These are phyloP conservation scores for Coniochaeta sp. DNA, from an alignment of 2,329 filamentous ascomycete genomes.

Conservation along the genomic window DNA sequence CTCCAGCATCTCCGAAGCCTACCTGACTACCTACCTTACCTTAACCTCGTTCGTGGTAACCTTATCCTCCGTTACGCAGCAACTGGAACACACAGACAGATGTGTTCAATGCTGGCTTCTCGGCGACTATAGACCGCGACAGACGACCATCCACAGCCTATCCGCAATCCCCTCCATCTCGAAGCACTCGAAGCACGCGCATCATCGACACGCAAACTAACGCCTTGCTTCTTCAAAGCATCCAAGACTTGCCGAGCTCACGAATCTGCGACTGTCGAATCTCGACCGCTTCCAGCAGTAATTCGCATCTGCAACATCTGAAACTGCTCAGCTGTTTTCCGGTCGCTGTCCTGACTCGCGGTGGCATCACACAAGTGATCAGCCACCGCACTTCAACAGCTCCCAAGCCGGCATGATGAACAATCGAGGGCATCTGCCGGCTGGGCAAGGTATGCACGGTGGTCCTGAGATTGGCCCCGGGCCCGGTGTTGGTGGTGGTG, in stretches of 20 bases:
- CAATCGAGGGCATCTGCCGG: slow-evolving; percentile 63
- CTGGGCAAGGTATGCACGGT: slow-evolving; percentile 58
- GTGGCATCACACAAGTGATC: slow-evolving; percentile 23
- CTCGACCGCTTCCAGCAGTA: background rate
- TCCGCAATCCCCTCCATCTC: too few relatives aligned
- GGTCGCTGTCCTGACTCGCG: slow-evolving; percentile 12
- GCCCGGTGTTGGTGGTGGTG: slow-evolving; percentile 12
- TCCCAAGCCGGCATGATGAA: slow-evolving; percentile 71
- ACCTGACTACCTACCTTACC: too few relatives aligned
- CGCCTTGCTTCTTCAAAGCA: background rate
- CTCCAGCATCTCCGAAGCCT: background rate
- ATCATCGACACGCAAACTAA: background rate
- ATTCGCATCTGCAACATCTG: background rate
- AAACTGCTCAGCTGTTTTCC: background rate
- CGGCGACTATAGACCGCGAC: background rate
- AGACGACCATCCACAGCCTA: background rate
- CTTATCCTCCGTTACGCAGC: background rate
- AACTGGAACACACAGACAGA: background rate
- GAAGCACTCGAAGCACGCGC: too few relatives aligned
- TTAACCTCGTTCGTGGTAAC: background rate
- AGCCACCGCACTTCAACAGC: slow-evolving; percentile 20
- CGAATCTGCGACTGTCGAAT: background rate
- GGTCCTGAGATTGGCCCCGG: slow-evolving; percentile 24
- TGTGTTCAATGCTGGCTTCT: background rate
- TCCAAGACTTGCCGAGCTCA: background rate